These are phyloP conservation scores for Psilocybe azurescens DNA, from an alignment of 768 basidiomycete genomes.

Conservation along the genomic window DNA sequence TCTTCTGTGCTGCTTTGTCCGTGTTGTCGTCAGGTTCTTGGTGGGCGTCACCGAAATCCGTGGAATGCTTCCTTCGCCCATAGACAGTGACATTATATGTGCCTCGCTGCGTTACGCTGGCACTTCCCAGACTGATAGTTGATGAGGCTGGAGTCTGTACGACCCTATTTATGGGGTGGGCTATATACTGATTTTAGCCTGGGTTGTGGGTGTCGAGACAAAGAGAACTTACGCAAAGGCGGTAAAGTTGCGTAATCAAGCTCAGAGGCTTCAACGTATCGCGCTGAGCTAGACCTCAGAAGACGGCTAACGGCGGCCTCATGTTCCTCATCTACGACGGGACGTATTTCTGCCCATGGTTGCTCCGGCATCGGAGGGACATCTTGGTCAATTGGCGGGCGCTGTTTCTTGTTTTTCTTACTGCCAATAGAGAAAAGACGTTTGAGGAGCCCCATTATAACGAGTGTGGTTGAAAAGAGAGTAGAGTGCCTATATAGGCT, in stretches of 20 bases:
- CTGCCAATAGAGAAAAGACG: constrained; percentile 72
- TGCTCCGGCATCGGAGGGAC: constrained; percentile 27
- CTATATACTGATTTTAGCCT: constrained; percentile 35
- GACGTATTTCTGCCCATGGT: constrained; percentile 27
- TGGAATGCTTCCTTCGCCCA: constrained; percentile 54
- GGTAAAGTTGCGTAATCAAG: constrained; percentile 62
- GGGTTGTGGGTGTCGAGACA: neutral
- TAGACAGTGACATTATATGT: constrained; percentile 80
- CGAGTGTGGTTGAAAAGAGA: constrained; percentile 29
- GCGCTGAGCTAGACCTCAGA: constrained; percentile 75
- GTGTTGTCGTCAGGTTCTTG: constrained; percentile 38
- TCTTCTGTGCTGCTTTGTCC: constrained; percentile 29
- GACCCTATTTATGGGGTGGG: constrained; percentile 71
- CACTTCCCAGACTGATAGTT: constrained; percentile 57
- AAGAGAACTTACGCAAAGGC: constrained; percentile 65
- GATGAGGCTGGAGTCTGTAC: constrained; percentile 54
- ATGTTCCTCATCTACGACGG: constrained; percentile 53
- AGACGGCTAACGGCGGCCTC: constrained; percentile 56
- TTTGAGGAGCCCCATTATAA: constrained; percentile 70
- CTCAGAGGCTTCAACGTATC: constrained; percentile 61
- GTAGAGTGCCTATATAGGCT: constrained; percentile 29
- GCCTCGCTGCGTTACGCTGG: constrained; percentile 53
- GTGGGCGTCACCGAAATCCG: constrained; percentile 71
- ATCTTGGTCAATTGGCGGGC: constrained; percentile 32
- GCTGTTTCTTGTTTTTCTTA: constrained; percentile 61